Evolutionary conservation across 805 yeast species (phyloP), one percentile per base, ranked within the genome.

Genomic region (Hanseniaspora osmophila): DNA sequence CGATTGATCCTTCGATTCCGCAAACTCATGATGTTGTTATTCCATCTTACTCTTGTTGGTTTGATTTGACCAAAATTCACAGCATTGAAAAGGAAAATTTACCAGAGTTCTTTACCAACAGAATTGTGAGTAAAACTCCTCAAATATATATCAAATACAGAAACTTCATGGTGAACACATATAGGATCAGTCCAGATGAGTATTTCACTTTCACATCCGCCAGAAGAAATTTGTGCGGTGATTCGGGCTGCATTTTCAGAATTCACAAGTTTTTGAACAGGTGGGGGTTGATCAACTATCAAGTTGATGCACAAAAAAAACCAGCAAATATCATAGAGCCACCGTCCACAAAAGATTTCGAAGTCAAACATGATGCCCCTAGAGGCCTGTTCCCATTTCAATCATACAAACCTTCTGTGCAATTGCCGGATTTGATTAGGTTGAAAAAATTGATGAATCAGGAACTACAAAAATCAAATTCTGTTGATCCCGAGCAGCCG

Each of bases 241-340:
- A 88, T 66, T 95, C 86, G 6, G 90, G 94, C 2, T 76, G 95
- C 0, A 73, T 88, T 49, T 74, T 87, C 70, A 75, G 95, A 51
- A 77, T 88, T 9, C 95, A 85, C 57, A 72, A 79, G 44, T 87
- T 88, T 58, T 66, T 88, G 47, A 84, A 78, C 53, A 83, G 82
- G 60, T 88, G 96, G 96, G 96, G 96, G 0, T 68, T 88, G 44
- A 84, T 88, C 44, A 88, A 88, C 62, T 88, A 88, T 61, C 96
- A 88, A 62, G 94, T 88, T 2, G 84, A 81, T 58, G 84, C 88
- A 1, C 83, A 64, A 17, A 54, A 56, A 42, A 35, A 51, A 37
- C 47, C 61, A 37, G 63, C 64, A 16, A 59, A 58, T 40, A 57
- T 54, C 22, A 51, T 62, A 13, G 63, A 61, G 47, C 64, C 65